Base-by-base conservation (phyloP, 2,329 filamentous ascomycete genomes). In the Arthrocladium fulminans region DNA sequence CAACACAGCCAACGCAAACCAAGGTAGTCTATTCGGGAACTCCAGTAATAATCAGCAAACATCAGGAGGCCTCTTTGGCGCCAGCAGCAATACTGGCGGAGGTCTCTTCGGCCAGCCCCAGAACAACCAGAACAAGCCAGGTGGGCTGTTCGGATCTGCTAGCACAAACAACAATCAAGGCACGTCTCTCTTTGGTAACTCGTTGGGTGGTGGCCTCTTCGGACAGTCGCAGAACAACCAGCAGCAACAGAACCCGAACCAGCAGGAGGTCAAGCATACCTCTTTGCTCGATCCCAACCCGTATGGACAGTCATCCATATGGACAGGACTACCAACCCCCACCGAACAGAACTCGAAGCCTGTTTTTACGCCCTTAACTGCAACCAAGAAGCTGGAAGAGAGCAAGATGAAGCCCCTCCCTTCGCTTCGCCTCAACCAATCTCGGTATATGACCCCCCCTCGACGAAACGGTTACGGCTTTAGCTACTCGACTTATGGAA, bases 401-500 rank as follows among this genome's bases (percentile, higher is more conserved):
- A 81, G 79, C 55, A 84, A 86, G 8, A 47, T 52, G 30, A 59
- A 57, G 34, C 55, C 57, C 2, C 52, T 53, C 9, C 55, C 55
- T n/a, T 53, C 53, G 23, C 53, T 59, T 8, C 48, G 57, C 39
- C 50, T 59, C 39, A 85, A 90, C 37, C 69, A 95, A 47, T 88
- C 88, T 2, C 81, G 92, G 63, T 82, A 89, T 49, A 77, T 82
- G 24, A 95, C 88, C 0, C 88, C 89, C 0, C 86, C 88, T 58
- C 90, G 88, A 68, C 79, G 84, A 48, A 70, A 69, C 48, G 88
- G 87, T 3, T 96, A 87, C 62, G 90, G 90, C 2, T 94, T 96
- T 64, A 88, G 85, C 1, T 96, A 96, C 67, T 94, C 88, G 55
- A 88, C 83, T 2, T 95, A 94, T 59, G 88, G 87, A 38, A 89